Evolutionary conservation across 768 basidiomycete genomes (phyloP).

Genomic region (Pulveroboletus sp.): DNA sequence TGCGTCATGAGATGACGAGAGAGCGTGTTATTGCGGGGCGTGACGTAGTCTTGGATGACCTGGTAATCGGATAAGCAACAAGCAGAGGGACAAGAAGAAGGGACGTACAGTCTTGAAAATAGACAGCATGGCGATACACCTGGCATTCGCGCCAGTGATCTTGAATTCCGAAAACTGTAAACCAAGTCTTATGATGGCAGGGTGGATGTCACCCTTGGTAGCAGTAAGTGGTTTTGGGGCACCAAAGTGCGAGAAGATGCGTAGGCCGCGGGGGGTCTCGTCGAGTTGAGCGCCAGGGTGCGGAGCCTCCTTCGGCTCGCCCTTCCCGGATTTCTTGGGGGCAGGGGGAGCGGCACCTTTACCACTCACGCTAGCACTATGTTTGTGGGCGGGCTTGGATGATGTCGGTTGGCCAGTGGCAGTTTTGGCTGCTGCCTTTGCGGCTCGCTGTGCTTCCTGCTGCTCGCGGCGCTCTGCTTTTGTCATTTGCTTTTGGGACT

Average conservation of each 20-base stretch:
- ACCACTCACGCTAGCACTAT: constrained; percentile 17
- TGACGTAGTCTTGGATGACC: constrained; percentile 90
- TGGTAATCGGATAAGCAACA: constrained; percentile 28
- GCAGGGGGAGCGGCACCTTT: constrained; percentile 16
- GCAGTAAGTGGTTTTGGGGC: constrained; percentile 53
- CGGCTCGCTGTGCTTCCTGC: constrained; percentile 77
- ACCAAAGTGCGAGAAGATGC: constrained; percentile 86
- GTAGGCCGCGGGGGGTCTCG: constrained; percentile 54
- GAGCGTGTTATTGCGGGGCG: constrained; percentile 82
- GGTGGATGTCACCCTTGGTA: constrained; percentile 87
- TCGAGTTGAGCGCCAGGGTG: constrained; percentile 32
- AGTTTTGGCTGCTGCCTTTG: constrained; percentile 56
- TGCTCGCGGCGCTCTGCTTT: constrained; percentile 79
- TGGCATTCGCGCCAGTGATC: constrained; percentile 91
- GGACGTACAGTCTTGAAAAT: constrained; percentile 84
- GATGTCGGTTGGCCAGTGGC: constrained; percentile 16
- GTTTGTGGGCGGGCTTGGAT: constrained; percentile 30
- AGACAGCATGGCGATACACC: constrained; percentile 88
- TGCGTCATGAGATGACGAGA: constrained; percentile 90
- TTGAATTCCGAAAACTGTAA: constrained; percentile 90
- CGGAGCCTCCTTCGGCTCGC: constrained; percentile 25
- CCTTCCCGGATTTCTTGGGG: constrained; percentile 28
- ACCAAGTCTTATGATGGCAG: constrained; percentile 80
- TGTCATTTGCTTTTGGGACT: constrained; percentile 70
- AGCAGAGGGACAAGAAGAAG: neutral